Evolutionary conservation across 495 filamentous ascomycete genomes (phyloP), one percentile per base, ranked within the genome.

Genomic region (Evernia prunastri): DNA sequence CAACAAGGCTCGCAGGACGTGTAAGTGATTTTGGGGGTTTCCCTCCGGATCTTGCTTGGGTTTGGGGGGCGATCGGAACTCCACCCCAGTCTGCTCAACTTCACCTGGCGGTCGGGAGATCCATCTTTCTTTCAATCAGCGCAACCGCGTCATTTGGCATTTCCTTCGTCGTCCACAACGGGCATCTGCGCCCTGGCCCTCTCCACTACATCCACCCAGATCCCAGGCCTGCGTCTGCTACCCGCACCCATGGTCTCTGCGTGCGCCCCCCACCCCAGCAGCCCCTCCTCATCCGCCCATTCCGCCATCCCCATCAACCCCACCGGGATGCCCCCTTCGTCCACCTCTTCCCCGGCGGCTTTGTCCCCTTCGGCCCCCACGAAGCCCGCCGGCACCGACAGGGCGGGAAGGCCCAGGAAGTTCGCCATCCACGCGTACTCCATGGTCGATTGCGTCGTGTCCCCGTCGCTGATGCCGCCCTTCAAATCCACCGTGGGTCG

Each of bases 371-470:
- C 73, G 25, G 75, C 81, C 75, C 90, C 94, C 20, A 61, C 45
- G 36, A 45, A 61, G 0, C 90, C 92, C 2, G 86, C 87, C 0
- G 92, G 92, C 54, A 85, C 82, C 49, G 70, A 86, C 29, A 96
- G 84, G 20, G 89, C 84, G 1, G 92, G 92, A 63, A 86, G 86
- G 0, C 92, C 92, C 0, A 76, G 82, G 63, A 89, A 87, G 69
- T 97, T 97, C 12, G 92, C 90, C 51, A 92, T 73, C 84, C 88
- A 96, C 39, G 86, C 87, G 75, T 90, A 97, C 76, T 87, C 85
- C 91, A 96, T 96, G 70, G 84, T 92, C 35, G 85, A 76, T 11
- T 96, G 77, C 17, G 82, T 86, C 62, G 70, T 76, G 69, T 91
- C 89, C 1, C 81, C 87, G 74, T 97, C 87, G 20, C 79, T 86